Conservation (phyloP, 1,284 basidiomycete genomes). For the Microbotryomycetes sp. region DNA sequence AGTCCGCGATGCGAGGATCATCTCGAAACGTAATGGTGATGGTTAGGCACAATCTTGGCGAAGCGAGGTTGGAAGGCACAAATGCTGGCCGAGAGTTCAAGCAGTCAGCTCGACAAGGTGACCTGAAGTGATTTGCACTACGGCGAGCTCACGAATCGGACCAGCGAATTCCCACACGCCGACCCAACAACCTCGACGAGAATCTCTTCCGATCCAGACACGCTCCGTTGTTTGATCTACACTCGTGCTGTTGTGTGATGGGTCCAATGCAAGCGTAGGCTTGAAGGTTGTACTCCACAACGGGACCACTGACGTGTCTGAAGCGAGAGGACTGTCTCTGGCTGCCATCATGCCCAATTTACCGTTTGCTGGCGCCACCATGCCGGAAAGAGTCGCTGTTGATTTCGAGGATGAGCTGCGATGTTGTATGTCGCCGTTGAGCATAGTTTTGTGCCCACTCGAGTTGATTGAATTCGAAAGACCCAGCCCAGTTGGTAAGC, state of each 20-base stretch:
- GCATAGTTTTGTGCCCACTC: too few relatives aligned
- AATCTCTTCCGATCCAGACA: not conserved
- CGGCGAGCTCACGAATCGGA: slow-evolving; percentile 4
- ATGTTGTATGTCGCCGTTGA: not conserved
- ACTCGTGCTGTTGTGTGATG: not conserved
- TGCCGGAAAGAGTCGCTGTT: not conserved
- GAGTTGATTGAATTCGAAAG: not conserved
- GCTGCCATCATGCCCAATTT: not conserved
- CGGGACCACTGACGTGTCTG: not conserved
- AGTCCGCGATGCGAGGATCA: slow-evolving; percentile 13
- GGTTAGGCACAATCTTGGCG: slow-evolving; percentile 16
- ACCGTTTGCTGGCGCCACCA: not conserved
- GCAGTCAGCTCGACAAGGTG: not conserved
- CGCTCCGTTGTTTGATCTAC: not conserved
- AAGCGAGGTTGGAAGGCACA: slow-evolving; percentile 1
- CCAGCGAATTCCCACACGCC: slow-evolving; percentile 21
- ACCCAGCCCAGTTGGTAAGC: not conserved
- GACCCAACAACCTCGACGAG: slow-evolving; percentile 23
- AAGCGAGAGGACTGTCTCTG: not conserved
- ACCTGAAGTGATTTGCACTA: not conserved
- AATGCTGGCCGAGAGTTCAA: slow-evolving; percentile 2
- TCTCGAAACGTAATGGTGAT: slow-evolving; percentile 20
- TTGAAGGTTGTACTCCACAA: slow-evolving; percentile 10
- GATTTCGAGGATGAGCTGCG: not conserved
- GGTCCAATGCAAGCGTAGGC: not conserved